Percentiles rank a stretch among this genome's conserved stretches.
These are phyloP conservation scores for Metschnikowia koreensis DNA, from an alignment of 805 yeast species.

Conservation along the genomic window DNA sequence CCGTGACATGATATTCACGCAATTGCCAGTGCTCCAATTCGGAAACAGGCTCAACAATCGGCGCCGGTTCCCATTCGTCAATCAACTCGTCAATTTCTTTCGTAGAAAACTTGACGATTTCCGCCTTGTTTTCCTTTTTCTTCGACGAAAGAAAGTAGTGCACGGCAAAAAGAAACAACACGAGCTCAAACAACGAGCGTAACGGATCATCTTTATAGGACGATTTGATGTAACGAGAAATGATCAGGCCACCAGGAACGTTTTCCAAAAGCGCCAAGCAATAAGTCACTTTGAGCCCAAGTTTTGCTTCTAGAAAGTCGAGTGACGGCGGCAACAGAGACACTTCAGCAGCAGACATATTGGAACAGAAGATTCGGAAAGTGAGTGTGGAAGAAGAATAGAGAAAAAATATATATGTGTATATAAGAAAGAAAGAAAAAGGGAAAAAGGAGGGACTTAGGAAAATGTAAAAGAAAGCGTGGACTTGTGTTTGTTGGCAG, in stretches of 20 bases:
- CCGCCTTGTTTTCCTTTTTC: conserved; percentile 71
- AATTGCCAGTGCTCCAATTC: conserved; percentile 60
- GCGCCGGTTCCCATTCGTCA: conserved; percentile 91
- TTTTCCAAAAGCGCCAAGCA: conserved; percentile 36
- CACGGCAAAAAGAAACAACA: conserved; percentile 76
- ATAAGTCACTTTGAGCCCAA: conserved; percentile 33
- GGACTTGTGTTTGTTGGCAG: background rate
- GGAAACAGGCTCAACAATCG: conserved; percentile 59
- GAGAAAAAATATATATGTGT: no score
- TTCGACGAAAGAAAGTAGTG: conserved; percentile 78
- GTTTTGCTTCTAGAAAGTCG: conserved; percentile 33
- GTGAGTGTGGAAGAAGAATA: no score
- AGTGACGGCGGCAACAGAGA: conserved; percentile 34
- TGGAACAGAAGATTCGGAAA: background rate
- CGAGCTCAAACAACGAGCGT: conserved; percentile 77
- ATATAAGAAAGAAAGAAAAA: no score
- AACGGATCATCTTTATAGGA: conserved; percentile 94
- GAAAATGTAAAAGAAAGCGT: background rate
- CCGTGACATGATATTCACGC: conserved; percentile 57
- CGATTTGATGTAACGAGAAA: conserved; percentile 70
- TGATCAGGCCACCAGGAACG: conserved; percentile 57
- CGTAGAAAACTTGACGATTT: conserved; percentile 56
- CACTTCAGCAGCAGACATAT: conserved; percentile 5
- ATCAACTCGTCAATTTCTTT: conserved; percentile 78
- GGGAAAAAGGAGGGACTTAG: background rate